phyloP scores from a whole-genome alignment of 164 flowering plant genomes.

The Echeveria elegans region DNA sequence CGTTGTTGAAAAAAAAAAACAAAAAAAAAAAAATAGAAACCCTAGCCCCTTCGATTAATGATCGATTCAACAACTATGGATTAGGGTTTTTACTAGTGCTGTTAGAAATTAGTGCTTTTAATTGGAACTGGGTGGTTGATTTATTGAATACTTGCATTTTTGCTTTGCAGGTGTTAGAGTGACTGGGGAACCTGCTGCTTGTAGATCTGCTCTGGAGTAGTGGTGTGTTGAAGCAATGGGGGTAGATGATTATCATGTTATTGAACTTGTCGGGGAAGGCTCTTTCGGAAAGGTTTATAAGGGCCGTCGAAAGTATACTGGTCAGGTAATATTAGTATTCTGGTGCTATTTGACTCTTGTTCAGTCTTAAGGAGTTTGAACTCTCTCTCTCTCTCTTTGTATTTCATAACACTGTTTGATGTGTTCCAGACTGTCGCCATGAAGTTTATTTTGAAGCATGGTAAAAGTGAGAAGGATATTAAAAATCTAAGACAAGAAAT shows the following conservation, averaged over 20 bases:
- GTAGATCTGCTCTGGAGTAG: background rate
- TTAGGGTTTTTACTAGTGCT: too few species aligned
- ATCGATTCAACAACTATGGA: too few species aligned
- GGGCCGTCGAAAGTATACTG: conserved; percentile 77
- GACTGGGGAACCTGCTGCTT: background rate
- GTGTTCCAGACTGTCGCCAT: conserved; percentile 85
- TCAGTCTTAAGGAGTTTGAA: too few species aligned
- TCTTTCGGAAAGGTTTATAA: conserved; percentile 95
- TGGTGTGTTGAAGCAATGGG: conserved; percentile 40
- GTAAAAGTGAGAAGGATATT: conserved; percentile 90
- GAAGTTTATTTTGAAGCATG: conserved; percentile 93
- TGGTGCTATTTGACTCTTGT: background rate
- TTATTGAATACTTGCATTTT: too few species aligned
- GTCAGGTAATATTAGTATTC: conserved; percentile 44
- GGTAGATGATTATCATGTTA: conserved; percentile 84
- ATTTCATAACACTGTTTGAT: too few species aligned
- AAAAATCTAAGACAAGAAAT: conserved; percentile 88
- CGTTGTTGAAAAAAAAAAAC: too few species aligned
- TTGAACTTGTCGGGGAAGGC: conserved; percentile 94
- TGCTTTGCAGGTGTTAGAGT: background rate
- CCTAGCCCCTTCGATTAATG: too few species aligned
- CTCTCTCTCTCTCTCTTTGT: background rate
- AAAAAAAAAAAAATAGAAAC: too few species aligned
- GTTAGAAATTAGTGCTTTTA: too few species aligned
- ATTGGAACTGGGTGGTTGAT: too few species aligned